Evolutionary conservation across 225 moss, liverwort and hornwort species (phyloP).

Genomic region (Lunularia cruciata): DNA sequence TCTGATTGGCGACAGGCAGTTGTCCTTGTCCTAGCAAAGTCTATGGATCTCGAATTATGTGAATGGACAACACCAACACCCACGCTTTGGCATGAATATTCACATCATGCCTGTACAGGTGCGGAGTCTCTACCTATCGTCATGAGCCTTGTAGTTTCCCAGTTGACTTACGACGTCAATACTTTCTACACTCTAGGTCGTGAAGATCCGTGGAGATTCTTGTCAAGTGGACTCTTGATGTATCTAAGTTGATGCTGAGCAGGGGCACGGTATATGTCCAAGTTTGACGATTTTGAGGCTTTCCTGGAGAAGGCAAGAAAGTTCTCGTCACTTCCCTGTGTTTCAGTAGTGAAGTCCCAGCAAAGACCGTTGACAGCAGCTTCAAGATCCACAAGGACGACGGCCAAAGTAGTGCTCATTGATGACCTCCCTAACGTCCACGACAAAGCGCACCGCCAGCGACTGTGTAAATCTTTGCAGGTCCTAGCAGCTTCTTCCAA

Average conservation of each 20-base stretch:
- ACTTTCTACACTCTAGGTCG: not conserved
- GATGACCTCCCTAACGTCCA: conserved; percentile 80
- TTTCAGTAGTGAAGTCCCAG: conserved; percentile 25
- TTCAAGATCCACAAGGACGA: conserved; percentile 16
- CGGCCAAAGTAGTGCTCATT: conserved; percentile 67
- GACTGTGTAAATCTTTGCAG: conserved; percentile 48
- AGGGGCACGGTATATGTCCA: conserved; percentile 71
- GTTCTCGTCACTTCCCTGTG: conserved; percentile 55
- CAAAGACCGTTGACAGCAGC: conserved; percentile 15
- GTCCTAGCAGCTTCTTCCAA: conserved; percentile 50
- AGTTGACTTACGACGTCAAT: not conserved
- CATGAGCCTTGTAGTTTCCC: no score
- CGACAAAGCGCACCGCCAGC: conserved; percentile 50
- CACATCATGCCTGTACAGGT: conserved; percentile 63
- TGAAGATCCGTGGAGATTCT: not conserved
- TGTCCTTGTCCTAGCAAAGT: conserved; percentile 50
- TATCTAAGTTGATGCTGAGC: conserved; percentile 30
- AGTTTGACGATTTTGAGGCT: conserved; percentile 82
- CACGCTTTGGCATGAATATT: conserved; percentile 82
- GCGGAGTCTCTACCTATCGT: no score
- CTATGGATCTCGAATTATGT: conserved; percentile 46
- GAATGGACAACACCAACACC: conserved; percentile 95
- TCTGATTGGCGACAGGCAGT: conserved; percentile 38
- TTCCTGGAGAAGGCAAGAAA: conserved; percentile 78
- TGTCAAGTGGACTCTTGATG: not conserved